Conservation (phyloP, 2,329 filamentous ascomycete genomes). For the Cordyceps javanica region DNA sequence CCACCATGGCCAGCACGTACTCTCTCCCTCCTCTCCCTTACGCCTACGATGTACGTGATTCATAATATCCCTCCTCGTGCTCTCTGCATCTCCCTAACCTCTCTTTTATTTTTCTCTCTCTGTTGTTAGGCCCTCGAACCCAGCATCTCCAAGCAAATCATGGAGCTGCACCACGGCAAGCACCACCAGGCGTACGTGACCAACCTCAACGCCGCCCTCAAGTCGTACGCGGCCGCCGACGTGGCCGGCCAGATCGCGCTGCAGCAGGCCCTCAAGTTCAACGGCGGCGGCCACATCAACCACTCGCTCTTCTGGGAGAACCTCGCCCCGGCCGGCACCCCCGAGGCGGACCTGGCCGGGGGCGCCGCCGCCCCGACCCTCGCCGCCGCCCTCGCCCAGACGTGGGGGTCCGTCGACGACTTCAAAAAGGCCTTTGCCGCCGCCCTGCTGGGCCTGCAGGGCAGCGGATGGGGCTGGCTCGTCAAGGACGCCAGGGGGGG, state of each 20-base stretch:
- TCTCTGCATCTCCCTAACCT: neutral
- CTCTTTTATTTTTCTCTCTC: neutral
- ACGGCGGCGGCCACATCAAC: conserved; percentile 89
- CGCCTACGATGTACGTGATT: conserved; percentile 59
- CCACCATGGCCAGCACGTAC: conserved; percentile 41
- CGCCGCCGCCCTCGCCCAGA: conserved; percentile 51
- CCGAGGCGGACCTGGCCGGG: conserved; percentile 50
- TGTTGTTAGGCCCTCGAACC: conserved; percentile 68
- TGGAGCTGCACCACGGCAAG: conserved; percentile 74
- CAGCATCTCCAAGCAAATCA: conserved; percentile 70
- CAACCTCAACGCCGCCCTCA: conserved; percentile 64
- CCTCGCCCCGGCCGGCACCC: conserved; percentile 54
- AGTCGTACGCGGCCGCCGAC: conserved; percentile 55
- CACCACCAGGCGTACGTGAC: conserved; percentile 76
- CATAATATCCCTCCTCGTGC: no score
- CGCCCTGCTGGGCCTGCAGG: conserved; percentile 65
- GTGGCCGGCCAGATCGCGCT: conserved; percentile 59
- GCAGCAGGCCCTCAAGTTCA: conserved; percentile 73
- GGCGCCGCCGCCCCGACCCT: conserved; percentile 53
- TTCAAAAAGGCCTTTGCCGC: conserved; percentile 63
- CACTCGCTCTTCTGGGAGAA: conserved; percentile 92
- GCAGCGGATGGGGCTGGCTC: conserved; percentile 86
- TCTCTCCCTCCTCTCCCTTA: conserved; percentile 62
- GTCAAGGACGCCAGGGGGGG: conserved; percentile 57
- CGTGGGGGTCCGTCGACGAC: conserved; percentile 61